Conservation (phyloP, 768 basidiomycete species). For the Pisolithus marmoratus region DNA sequence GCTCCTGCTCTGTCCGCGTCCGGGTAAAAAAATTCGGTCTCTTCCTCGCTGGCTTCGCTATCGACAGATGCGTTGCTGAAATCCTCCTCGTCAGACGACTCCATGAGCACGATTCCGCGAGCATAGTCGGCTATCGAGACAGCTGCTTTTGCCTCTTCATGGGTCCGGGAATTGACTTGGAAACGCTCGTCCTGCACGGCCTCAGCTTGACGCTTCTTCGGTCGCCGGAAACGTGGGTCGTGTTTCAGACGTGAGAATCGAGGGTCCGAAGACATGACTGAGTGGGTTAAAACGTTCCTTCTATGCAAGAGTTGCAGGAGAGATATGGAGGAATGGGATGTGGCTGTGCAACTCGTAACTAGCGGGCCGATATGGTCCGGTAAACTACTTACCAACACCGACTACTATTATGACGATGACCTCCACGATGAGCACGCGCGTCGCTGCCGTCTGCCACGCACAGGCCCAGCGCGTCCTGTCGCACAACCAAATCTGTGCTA, state of each 20-base stretch:
- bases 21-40: conserved; percentile 34
- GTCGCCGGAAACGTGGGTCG: conserved; percentile 89
- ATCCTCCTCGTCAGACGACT: conserved; percentile 77
- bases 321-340: no score
- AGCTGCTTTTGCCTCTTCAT: conserved; percentile 22
- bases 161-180: conserved; percentile 57
- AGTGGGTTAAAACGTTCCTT: no score
- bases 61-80: not conserved
- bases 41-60: conserved; percentile 29
- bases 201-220: conserved; percentile 74
- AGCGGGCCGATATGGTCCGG: no score
- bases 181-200: conserved; percentile 91
- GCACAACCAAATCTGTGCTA: not conserved
- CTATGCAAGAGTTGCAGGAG: no score
- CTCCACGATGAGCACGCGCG: not conserved
- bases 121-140: conserved; percentile 67
- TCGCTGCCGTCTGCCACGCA: not conserved
- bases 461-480: not conserved
- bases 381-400: no score
- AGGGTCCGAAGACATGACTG: conserved; percentile 48
- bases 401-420: no score
- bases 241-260: conserved; percentile 83
- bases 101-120: conserved; percentile 80
- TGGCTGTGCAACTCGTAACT: no score
- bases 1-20: conserved; percentile 37